These are phyloP conservation scores for Phytophthora podocarpi DNA, from an alignment of 352 stramenopile species.

Conservation along the genomic window DNA sequence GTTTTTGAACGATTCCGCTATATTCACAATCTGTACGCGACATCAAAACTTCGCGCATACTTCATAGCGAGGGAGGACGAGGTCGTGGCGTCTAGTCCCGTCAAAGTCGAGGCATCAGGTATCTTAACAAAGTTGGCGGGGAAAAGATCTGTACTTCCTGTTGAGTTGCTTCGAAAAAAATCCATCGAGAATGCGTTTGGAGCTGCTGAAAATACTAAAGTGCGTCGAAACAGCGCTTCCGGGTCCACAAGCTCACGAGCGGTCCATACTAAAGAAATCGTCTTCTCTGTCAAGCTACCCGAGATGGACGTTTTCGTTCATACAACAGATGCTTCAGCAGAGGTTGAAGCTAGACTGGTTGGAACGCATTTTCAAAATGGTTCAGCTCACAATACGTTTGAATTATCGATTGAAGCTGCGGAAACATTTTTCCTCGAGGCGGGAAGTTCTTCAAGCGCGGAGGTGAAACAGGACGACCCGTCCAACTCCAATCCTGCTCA, in stretches of 20 bases:
- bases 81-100: neutral
- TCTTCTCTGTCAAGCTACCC: constrained; percentile 62
- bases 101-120: constrained; percentile 1
- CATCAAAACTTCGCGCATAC: constrained; percentile 67
- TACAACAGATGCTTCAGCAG: constrained; percentile 64
- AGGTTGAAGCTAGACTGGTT: constrained; percentile 62
- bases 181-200: constrained; percentile 24
- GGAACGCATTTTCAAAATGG: constrained; percentile 60
- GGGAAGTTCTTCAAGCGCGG: neutral
- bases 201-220: constrained; percentile 1
- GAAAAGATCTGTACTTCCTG: constrained; percentile 14
- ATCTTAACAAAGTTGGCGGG: constrained; percentile 18
- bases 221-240: constrained; percentile 23
- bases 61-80: constrained; percentile 40
- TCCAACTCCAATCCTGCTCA: neutral
- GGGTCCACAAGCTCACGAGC: neutral
- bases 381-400: constrained; percentile 56
- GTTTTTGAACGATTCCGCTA: constrained; percentile 67
- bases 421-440: constrained; percentile 72
- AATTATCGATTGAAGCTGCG: constrained; percentile 58
- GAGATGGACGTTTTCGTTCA: constrained; percentile 71
- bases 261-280: constrained; percentile 31
- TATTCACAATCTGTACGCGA: constrained; percentile 73
- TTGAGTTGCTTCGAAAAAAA: constrained; percentile 24
- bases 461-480: neutral